Evolutionary conservation across 331 rosid species (phyloP), one percentile per base, ranked within the genome.

Genomic region (Prunus yedoensis): DNA sequence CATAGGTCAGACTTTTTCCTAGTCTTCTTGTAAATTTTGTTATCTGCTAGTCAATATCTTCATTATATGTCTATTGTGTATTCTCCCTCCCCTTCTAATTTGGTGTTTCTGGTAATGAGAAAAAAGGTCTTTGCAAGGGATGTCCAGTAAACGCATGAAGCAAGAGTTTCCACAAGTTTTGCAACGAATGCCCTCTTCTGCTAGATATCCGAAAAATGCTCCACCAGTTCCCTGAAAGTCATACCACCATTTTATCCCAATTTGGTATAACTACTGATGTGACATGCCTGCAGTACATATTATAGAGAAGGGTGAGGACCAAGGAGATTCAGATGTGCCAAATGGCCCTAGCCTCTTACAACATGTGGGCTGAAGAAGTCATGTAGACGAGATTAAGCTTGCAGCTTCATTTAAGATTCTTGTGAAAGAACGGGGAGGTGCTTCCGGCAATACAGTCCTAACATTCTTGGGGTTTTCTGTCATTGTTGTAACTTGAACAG

Each of bases 181-280:
- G 70, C 94, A 93, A 71, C 88, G 93, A 53, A 58, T 87, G 62
- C 89, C 97, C 0, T 87, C 98, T 8, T 85, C 97, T 46, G 85
- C 87, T 45, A 89, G 97, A 87, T 89, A 87, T 88, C 87, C 97
- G 15, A 85, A 87, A 87, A 92, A 92, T 77, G 90, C 97, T 53
- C 91, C 97, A 60, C 88, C 93, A 41, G 91, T 90, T 85, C 96
- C 97, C 56, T 94, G 85, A 90, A 80, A 68, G 83, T 66, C 71
- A 25, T 45, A 12, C 63, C 20, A 1, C 32, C 41, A 64, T 65
- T 77, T 79, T 81, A 72, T 82, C 78, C 75, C 69, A 67, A 68
- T 80, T 76, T 62, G 85, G 82, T 70, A 77, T 64, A 79, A 86
- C 81, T 74, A 82, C 82, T 73, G 78, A 66, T 68, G 83, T 70